phyloP scores from a whole-genome alignment of 2,329 filamentous ascomycete genomes.

The Tolypocladium pustulatum region DNA sequence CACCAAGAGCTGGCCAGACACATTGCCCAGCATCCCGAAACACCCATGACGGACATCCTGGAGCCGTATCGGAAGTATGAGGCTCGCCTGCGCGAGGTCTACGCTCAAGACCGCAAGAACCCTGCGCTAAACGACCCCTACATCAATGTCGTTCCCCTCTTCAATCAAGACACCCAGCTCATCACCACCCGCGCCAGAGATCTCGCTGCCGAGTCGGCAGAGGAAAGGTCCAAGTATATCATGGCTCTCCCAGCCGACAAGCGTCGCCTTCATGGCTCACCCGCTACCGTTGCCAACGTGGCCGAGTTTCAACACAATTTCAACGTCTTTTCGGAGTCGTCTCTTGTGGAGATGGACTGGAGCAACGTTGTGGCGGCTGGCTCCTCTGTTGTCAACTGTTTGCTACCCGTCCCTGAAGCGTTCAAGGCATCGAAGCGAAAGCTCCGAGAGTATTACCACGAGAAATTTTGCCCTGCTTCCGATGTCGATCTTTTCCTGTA shows the following conservation, averaged over 20 bases:
- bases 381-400: conserved; percentile 68
- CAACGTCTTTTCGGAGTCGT: conserved; percentile 69
- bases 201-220: conserved; percentile 43
- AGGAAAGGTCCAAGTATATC: conserved; percentile 55
- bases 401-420: conserved; percentile 58
- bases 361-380: conserved; percentile 73
- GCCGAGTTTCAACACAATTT: conserved; percentile 72
- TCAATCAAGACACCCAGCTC: conserved; percentile 41
- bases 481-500: conserved; percentile 85
- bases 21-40: conserved; percentile 42
- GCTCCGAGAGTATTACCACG: conserved; percentile 67
- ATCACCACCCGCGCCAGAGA: conserved; percentile 55
- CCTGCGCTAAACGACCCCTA: conserved; percentile 43
- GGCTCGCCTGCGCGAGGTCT: conserved; percentile 53
- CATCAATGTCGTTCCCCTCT: conserved; percentile 58
- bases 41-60: conserved; percentile 46
- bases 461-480: conserved; percentile 69
- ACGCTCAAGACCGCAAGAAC: conserved; percentile 56
- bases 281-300: conserved; percentile 56
- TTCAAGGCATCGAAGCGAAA: conserved; percentile 52
- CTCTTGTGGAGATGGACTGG: conserved; percentile 69
- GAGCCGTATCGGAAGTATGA: conserved; percentile 60
- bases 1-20: conserved; percentile 37
- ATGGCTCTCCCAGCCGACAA: conserved; percentile 54
- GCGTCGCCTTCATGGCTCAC: conserved; percentile 50